Evolutionary conservation across 805 yeast genomes (phyloP), one percentile per base, ranked within the genome.

Genomic region (Millerago galiae): DNA sequence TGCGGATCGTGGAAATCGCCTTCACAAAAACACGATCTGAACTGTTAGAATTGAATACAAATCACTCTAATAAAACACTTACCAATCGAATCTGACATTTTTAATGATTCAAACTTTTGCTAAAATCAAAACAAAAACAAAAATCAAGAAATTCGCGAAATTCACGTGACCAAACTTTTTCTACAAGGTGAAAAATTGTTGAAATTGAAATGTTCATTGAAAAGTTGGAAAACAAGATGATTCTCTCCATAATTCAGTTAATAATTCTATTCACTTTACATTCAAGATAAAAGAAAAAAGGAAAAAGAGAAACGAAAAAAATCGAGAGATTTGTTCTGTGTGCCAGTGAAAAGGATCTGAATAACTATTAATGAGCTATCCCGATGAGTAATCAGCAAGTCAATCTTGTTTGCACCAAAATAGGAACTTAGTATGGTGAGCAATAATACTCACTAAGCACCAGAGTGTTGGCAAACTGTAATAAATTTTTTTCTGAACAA

Each of bases 401-500:
- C 51, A 50, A 63, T 83, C 88, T 86, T 68, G 95, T 83, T 86
- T 82, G 89, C 89, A 69, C 83, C 78, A 79, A 81, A 85, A 85
- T 84, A 82, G 95, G 90, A 81, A 75, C 81, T 76, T 74, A 74
- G 74, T 78, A 82, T 67, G 62, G 80, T 50, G 52, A 51, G 37
- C n/a, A 21, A 15, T 13, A 26, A 24, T 8, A 9, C 41, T 18
- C 59, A 78, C 74, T 70, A 71, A 76, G 81, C 82, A 79, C 89
- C 93, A 83, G 93, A 83, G 91, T 85, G 95, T 84, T 78, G 82
- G 87, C 90, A 84, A 85, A 81, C 87, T 66, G 58, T 27, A 34
- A 16, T 17, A 17, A 17, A 14, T 14, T n/a, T n/a, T 12, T 12
- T 35, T 16, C 12, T 35, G 13, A 35, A 31, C 16, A 15, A 35